A percentile compares a stretch with the other conserved stretches of the same genome.
These are phyloP conservation scores for Pichia ethanolica DNA, from an alignment of 805 yeast genomes.

Conservation along the genomic window DNA sequence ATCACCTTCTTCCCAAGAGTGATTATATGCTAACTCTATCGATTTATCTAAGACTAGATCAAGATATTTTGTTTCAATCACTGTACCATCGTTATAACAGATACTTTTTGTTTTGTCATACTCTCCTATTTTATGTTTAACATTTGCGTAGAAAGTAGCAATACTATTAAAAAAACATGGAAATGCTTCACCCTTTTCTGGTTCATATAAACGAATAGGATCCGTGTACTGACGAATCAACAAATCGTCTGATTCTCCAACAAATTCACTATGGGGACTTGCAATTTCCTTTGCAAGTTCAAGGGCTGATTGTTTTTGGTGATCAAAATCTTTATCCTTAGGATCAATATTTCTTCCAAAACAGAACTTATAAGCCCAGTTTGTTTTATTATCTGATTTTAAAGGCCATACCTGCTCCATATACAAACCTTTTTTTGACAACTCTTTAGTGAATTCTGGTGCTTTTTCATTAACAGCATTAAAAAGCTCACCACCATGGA, in stretches of 20 bases:
- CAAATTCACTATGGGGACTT: slow-evolving; percentile 25
- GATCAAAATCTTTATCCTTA: slow-evolving; percentile 18
- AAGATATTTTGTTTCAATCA: slow-evolving; percentile 15
- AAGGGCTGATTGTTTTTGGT: slow-evolving; percentile 23
- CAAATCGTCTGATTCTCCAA: slow-evolving; percentile 19
- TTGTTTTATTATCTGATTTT: slow-evolving; percentile 12
- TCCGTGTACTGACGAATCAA: slow-evolving; percentile 23
- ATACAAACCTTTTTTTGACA: slow-evolving; percentile 21
- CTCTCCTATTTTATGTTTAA: slow-evolving; percentile 6
- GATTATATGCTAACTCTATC: slow-evolving; percentile 20
- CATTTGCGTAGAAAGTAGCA: slow-evolving; percentile 17
- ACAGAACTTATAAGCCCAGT: slow-evolving; percentile 27
- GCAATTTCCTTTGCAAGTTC: slow-evolving; percentile 16
- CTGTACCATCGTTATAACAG: slow-evolving; percentile 19
- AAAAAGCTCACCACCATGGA: slow-evolving; percentile 28
- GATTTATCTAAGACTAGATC: slow-evolving; percentile 16
- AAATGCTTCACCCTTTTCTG: background rate
- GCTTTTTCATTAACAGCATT: slow-evolving; percentile 12
- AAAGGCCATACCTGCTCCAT: slow-evolving; percentile 26
- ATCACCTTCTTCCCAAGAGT: slow-evolving; percentile 29
- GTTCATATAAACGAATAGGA: slow-evolving; percentile 17
- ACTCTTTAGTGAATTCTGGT: slow-evolving; percentile 20
- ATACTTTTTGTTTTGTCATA: slow-evolving; percentile 10
- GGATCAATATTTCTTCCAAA: slow-evolving; percentile 26
- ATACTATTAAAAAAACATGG: slow-evolving; percentile 24